These are phyloP conservation scores for Porphyra umbilicalis DNA, from an alignment of 31 red algal species.

Conservation along the genomic window DNA sequence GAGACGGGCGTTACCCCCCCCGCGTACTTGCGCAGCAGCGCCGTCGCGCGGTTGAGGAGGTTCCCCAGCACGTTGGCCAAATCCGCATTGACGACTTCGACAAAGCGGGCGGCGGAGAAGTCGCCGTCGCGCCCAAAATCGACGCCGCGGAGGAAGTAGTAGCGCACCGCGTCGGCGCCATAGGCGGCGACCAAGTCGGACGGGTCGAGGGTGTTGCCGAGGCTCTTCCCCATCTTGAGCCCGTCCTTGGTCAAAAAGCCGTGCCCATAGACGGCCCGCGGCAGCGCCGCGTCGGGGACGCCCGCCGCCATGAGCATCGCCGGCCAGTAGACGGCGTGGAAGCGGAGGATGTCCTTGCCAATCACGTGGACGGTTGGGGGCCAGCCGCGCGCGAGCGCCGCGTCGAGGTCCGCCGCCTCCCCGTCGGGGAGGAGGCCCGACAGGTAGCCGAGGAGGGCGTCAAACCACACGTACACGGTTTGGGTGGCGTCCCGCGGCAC, in stretches of 20 bases:
- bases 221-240: conserved; percentile 92
- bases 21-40: conserved; percentile 78
- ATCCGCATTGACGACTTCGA: conserved; percentile 79
- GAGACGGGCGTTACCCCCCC: conserved; percentile 38
- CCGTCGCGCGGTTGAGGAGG: conserved; percentile 67
- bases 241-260: conserved; percentile 99
- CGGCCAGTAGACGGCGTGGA: conserved; percentile 99
- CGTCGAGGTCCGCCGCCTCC: conserved; percentile 40
- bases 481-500: conserved; percentile 84
- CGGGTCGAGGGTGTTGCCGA: conserved; percentile 91
- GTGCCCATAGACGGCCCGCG: conserved; percentile 70
- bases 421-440: conserved; percentile 50
- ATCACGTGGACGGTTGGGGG: conserved; percentile 96
- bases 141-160: conserved; percentile 83
- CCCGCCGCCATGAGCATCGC: conserved; percentile 93
- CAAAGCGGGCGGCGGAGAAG: conserved; percentile 72
- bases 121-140: conserved; percentile 96
- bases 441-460: conserved; percentile 92
- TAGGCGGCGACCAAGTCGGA: conserved; percentile 64
- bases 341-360: conserved; percentile 99
- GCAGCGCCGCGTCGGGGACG: conserved; percentile 25
- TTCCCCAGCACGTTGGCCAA: conserved; percentile 95
- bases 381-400: conserved; percentile 50
- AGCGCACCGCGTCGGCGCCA: conserved; percentile 87
- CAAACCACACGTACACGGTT: conserved; percentile 99